These are phyloP conservation scores for Syzygium aqueum DNA, from an alignment of 345 rosid genomes.

Conservation along the genomic window DNA sequence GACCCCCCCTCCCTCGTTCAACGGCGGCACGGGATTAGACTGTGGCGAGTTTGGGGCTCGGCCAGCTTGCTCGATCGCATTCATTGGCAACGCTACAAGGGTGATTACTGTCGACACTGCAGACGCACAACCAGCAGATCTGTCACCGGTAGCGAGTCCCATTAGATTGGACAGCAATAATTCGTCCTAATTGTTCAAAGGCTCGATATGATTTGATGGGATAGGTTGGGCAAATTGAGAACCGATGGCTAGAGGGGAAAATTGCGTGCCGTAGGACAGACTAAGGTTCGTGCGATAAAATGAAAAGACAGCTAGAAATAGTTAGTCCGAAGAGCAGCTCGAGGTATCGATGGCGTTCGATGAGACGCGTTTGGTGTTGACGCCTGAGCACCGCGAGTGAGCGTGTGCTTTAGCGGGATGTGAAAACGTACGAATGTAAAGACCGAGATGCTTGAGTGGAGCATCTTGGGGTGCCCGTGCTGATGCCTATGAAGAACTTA, in stretches of 20 bases:
- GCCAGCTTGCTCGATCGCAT: not conserved
- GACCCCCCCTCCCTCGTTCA: not conserved
- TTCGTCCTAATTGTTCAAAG: not conserved
- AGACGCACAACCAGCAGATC: not conserved
- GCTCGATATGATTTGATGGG: not conserved
- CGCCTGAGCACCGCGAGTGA: not conserved
- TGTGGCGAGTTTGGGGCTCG: not conserved
- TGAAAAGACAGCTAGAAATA: not conserved
- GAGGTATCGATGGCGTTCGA: not conserved
- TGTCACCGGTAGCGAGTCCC: not conserved
- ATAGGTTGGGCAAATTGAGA: not conserved
- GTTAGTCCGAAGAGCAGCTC: not conserved
- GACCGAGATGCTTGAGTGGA: not conserved
- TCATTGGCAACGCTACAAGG: not conserved
- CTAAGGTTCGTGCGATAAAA: not conserved
- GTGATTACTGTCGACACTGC: not conserved
- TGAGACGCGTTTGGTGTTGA: not conserved
- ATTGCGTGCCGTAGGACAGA: not conserved
- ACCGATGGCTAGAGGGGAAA: not conserved
- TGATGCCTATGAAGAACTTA: not conserved
- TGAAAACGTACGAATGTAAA: not conserved
- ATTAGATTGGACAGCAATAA: not conserved
- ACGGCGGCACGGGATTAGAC: not conserved
- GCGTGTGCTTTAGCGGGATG: not conserved
- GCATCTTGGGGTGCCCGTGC: not conserved